phyloP scores from a whole-genome alignment of 176 grass and related monocot species.

The Luzula sylvatica region DNA sequence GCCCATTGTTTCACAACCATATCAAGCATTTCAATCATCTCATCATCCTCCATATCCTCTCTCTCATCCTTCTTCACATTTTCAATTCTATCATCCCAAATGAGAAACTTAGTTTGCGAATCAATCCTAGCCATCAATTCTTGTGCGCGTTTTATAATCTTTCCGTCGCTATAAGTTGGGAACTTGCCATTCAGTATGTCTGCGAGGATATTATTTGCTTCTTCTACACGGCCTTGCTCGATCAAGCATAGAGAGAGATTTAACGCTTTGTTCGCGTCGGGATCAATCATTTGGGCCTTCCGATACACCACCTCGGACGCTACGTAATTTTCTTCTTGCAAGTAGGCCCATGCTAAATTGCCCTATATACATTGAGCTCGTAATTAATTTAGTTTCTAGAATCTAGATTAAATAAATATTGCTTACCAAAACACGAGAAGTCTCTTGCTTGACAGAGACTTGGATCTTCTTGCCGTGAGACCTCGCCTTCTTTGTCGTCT shows the following conservation, averaged over 20 bases:
- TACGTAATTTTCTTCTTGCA: constrained; percentile 69
- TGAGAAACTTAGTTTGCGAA: neutral
- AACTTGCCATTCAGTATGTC: constrained; percentile 31
- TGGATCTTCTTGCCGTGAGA: constrained; percentile 83
- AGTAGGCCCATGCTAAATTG: constrained; percentile 86
- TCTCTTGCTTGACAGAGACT: constrained; percentile 78
- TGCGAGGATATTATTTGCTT: constrained; percentile 41
- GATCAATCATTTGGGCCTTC: constrained; percentile 85
- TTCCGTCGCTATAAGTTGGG: constrained; percentile 25
- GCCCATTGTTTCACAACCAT: constrained; percentile 36
- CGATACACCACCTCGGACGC: constrained; percentile 75
- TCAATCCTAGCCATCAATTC: constrained; percentile 39
- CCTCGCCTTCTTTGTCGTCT: constrained; percentile 45
- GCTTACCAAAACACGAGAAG: constrained; percentile 48
- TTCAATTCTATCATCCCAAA: neutral
- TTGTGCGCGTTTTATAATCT: constrained; percentile 41
- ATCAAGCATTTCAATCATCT: constrained; percentile 49
- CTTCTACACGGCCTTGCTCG: constrained; percentile 39
- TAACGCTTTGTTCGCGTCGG: constrained; percentile 77
- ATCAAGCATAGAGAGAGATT: constrained; percentile 73
- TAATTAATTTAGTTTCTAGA: neutral
- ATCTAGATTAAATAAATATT: neutral
- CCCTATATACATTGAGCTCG: constrained; percentile 25
- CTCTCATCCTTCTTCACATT: constrained; percentile 1
- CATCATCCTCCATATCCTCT: constrained; percentile 13